Base-by-base conservation (phyloP, 352 stramenopile genomes). In the Phytophthora sp. region DNA sequence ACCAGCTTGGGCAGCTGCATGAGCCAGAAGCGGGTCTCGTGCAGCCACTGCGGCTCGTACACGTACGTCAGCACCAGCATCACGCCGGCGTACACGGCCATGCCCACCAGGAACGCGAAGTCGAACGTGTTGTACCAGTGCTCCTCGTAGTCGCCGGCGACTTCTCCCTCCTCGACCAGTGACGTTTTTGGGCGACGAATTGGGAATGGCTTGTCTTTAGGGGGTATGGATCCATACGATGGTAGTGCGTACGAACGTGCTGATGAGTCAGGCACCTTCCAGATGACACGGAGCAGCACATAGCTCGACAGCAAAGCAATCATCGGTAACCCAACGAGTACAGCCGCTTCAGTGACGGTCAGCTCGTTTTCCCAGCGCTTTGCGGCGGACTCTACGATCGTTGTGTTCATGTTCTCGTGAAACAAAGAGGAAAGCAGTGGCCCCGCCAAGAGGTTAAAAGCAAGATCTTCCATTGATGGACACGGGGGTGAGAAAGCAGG, bases 1-100 rank as follows among this genome's bases (percentile, higher is more conserved):
- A 63, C 65, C 2, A 94, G 58, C 57, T 94, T 91, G 15, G 84
- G 85, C n/a, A 89, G 34, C 38, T 90, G 71, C 56, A 72, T 76
- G 28, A 88, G 43, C 85, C 85, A 94, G 60, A 94, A 92, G 15
- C 24, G 55, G 2, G 49, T 54, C 17, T 72, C 74, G n/a, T 20
- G 42, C n/a, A 90, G 74, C 62, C 87, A 80, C 32, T 74, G 56
- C 7, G 76, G 77, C 58, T 84, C 71, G 69, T 82, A 88, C n/a
- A 88, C 39, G 51, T 48, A 78, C 10, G 84, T 94, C 34, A 94
- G 51, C 18, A 82, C 69, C 24, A 92, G 38, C 52, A 94, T 73
- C 31, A 78, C 58, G 0, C 31, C 58, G 6, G 70, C 63, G 53
- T 87, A 89, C 3, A 88, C 27, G 9, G 59, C 55, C 74, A 93